These are phyloP conservation scores for Ilex aquifolium DNA, from an alignment of 257 asterid genomes.

Conservation along the genomic window DNA sequence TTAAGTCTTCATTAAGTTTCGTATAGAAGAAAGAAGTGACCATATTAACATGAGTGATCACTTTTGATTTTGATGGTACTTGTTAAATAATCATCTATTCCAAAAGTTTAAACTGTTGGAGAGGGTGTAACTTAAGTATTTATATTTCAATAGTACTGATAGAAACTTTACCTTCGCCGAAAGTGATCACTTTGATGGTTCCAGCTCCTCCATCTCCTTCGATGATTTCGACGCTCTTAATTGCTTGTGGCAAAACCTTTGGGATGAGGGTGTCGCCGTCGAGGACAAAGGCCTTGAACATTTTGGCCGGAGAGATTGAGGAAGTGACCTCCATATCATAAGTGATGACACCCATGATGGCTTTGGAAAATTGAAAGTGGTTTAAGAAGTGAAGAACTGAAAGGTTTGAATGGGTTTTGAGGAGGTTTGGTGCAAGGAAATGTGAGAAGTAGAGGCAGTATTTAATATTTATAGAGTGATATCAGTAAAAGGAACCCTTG, in stretches of 20 bases:
- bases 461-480: too few relatives aligned
- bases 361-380: neutral
- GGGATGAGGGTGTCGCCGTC: neutral
- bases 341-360: neutral
- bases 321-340: neutral
- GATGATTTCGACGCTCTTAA: neutral
- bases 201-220: neutral
- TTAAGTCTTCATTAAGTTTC: too few relatives aligned
- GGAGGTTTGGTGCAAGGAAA: too few relatives aligned
- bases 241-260: neutral
- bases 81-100: too few relatives aligned
- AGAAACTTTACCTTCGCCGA: neutral
- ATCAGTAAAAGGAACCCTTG: too few relatives aligned
- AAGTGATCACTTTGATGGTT: neutral
- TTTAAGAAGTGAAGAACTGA: neutral
- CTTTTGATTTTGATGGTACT: too few relatives aligned
- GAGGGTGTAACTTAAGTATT: too few relatives aligned
- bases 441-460: too few relatives aligned
- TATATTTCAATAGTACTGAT: neutral
- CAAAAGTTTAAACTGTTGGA: too few relatives aligned
- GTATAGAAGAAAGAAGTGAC: too few relatives aligned
- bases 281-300: neutral
- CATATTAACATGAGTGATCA: too few relatives aligned
- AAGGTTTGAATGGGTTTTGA: too few relatives aligned
- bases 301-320: neutral